A percentile compares a stretch with the other conserved stretches of the same genome.
Conservation (phyloP, 495 filamentous ascomycete genomes). For the Hyaloscypha bicolor region DNA sequence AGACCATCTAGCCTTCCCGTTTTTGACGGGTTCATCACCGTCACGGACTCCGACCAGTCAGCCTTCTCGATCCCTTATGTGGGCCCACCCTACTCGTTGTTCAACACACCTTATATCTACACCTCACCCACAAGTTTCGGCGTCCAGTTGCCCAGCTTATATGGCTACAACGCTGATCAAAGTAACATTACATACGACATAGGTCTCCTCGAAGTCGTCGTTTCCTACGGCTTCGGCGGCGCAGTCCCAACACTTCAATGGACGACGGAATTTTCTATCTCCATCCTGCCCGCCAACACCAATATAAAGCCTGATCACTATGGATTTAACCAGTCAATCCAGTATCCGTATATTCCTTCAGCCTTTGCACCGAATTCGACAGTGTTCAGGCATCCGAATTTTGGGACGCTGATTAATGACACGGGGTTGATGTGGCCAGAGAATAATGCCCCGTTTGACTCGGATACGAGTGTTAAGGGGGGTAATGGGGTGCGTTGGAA, state of each 20-base stretch:
- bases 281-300: constrained; percentile 32
- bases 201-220: background rate
- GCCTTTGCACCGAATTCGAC: constrained; percentile 11
- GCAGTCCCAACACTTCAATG: constrained; percentile 20
- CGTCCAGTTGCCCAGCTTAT: background rate
- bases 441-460: constrained; percentile 23
- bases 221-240: background rate
- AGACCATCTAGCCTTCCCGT: constrained; percentile 29
- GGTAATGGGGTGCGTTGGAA: constrained; percentile 19
- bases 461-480: constrained; percentile 14
- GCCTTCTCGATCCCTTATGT: constrained; percentile 34
- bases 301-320: constrained; percentile 29
- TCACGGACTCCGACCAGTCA: constrained; percentile 22
- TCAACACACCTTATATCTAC: constrained; percentile 19
- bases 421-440: constrained; percentile 25
- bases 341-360: constrained; percentile 25
- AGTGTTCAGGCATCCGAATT: constrained; percentile 22
- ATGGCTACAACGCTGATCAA: background rate
- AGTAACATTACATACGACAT: background rate
- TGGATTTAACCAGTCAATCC: constrained; percentile 26
- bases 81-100: constrained; percentile 33
- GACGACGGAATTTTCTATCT: constrained; percentile 29
- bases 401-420: constrained; percentile 25
- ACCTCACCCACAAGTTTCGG: background rate
- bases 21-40: constrained; percentile 33